A percentile compares a stretch with the other conserved stretches of the same genome.
Conservation (phyloP, 371 early-diverging fungal species). For the Mortierella sp. region DNA sequence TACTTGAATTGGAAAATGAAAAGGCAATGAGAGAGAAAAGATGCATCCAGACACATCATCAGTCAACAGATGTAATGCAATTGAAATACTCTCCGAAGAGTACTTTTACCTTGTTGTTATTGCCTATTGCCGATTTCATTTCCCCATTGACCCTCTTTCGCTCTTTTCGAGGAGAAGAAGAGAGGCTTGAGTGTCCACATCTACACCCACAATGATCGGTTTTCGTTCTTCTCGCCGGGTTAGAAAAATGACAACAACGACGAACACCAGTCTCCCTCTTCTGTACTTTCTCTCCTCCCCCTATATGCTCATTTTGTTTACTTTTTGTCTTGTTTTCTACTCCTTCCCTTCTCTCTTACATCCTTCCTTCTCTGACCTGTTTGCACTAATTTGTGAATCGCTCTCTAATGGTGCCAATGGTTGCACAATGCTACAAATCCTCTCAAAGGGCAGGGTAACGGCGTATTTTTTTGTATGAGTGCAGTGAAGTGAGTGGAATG, state of each 20-base stretch:
- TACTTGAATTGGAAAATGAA: background rate
- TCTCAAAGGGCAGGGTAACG: background rate
- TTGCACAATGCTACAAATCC: background rate
- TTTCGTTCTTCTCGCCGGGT: background rate
- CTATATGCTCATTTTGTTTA: background rate
- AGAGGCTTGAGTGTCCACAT: background rate
- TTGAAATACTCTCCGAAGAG: background rate
- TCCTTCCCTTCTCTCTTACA: background rate
- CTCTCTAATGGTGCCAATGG: background rate
- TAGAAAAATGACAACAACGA: background rate
- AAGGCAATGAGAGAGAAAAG: background rate
- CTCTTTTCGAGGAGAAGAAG: background rate
- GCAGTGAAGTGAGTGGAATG: background rate
- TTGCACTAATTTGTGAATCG: slow-evolving; percentile 8
- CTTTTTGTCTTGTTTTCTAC: background rate
- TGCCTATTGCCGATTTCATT: background rate
- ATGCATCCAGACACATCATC: background rate
- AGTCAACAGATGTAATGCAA: background rate
- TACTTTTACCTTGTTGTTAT: background rate
- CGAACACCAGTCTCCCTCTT: background rate
- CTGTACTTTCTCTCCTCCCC: background rate
- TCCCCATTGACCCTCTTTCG: background rate
- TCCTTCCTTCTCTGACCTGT: background rate
- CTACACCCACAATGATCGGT: background rate
- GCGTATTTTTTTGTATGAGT: background rate